Percentiles rank a stretch among this genome's conserved stretches.
phyloP scores from a whole-genome alignment of 371 early-diverging fungal species.

The Lichtheimia hyalospora region DNA sequence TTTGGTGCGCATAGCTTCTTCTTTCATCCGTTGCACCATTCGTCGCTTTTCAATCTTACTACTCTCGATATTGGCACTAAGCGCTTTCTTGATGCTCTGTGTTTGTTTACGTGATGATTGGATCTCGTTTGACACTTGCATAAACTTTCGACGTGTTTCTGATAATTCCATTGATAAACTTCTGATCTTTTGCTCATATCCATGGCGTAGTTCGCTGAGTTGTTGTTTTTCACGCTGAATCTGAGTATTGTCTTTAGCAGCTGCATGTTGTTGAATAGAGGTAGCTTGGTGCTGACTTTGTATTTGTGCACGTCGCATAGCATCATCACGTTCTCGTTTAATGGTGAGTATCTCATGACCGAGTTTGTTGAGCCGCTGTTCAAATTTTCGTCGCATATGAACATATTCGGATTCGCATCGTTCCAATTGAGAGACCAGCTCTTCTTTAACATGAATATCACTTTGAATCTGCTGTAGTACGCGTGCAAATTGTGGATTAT shows the following conservation, averaged over 20 bases:
- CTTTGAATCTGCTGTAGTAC: constrained; percentile 62
- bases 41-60: constrained; percentile 73
- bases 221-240: constrained; percentile 22
- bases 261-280: constrained; percentile 17
- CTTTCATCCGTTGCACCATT: constrained; percentile 78
- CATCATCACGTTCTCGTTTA: constrained; percentile 66
- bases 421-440: constrained; percentile 55
- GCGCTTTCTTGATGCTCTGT: constrained; percentile 48
- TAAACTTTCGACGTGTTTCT: constrained; percentile 57
- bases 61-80: constrained; percentile 56
- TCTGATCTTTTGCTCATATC: constrained; percentile 72
- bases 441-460: constrained; percentile 68
- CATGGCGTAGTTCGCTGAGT: constrained; percentile 29
- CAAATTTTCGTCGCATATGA: constrained; percentile 66
- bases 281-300: constrained; percentile 4
- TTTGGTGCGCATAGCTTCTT: constrained; percentile 67
- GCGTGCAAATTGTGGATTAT: constrained; percentile 35
- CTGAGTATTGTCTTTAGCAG: constrained; percentile 3
- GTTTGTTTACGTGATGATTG: constrained; percentile 53
- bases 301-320: constrained; percentile 33
- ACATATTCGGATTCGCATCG: constrained; percentile 54
- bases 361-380: constrained; percentile 52
- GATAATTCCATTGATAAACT: constrained; percentile 45
- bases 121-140: constrained; percentile 54
- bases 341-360: constrained; percentile 54